phyloP scores from a whole-genome alignment of 768 basidiomycete species.

The Saitozyma sp. region DNA sequence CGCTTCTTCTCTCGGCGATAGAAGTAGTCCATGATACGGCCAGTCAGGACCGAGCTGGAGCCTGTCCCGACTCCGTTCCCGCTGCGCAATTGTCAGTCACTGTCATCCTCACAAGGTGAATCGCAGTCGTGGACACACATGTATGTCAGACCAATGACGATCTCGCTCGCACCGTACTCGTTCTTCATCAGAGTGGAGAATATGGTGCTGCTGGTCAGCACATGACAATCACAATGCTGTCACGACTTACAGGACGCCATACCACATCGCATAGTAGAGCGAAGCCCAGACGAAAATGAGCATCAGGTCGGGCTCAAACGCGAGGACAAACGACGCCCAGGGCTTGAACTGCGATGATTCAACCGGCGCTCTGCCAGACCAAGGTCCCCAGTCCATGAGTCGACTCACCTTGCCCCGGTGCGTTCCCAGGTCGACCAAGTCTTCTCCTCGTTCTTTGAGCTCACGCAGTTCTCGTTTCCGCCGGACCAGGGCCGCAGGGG shows the following conservation, averaged over 20 bases:
- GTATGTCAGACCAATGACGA: slow-evolving; percentile 71
- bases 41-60: slow-evolving; percentile 61
- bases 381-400: neutral
- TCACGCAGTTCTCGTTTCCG: slow-evolving; percentile 14
- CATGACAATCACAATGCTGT: neutral
- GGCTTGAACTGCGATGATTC: slow-evolving; percentile 36
- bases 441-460: slow-evolving; percentile 20
- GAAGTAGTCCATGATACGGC: slow-evolving; percentile 66
- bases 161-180: slow-evolving; percentile 63
- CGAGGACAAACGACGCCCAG: slow-evolving; percentile 33
- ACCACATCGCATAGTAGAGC: slow-evolving; percentile 39
- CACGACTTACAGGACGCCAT: slow-evolving; percentile 30
- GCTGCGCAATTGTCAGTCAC: slow-evolving; percentile 11
- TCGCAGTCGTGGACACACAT: slow-evolving; percentile 46
- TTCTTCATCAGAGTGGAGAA: slow-evolving; percentile 60
- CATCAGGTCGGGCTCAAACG: slow-evolving; percentile 42
- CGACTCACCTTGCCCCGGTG: slow-evolving; percentile 33
- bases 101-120: neutral
- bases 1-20: slow-evolving; percentile 57
- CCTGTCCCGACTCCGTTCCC: slow-evolving; percentile 72
- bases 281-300: slow-evolving; percentile 38
- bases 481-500: slow-evolving; percentile 26
- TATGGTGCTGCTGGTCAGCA: slow-evolving; percentile 14
- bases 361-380: neutral
- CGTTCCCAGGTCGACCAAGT: neutral